Evolutionary conservation across 2,329 filamentous ascomycete genomes (phyloP), one percentile per base, ranked within the genome.

Genomic region (Hymenoscyphus fraxineus): DNA sequence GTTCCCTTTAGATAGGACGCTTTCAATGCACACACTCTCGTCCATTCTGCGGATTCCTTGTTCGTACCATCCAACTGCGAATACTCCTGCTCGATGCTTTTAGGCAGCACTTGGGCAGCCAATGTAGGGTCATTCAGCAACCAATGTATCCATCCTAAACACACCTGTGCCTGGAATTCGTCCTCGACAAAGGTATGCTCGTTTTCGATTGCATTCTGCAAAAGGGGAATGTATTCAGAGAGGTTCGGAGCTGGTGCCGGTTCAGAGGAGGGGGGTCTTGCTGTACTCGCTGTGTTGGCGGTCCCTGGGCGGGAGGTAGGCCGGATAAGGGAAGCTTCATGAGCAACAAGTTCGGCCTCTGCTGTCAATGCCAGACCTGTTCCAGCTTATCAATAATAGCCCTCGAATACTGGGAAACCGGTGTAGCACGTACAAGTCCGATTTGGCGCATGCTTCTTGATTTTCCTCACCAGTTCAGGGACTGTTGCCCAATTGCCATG

Each of bases 361-460:
- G 88, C 90, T 62, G 88, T 87, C 72, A 89, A 80, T 58, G 88
- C 82, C 56, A 93, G 82, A 76, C 89, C 90, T 92, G 71, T 65
- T 69, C 63, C 38, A 69, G 56, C 56, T 63, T 32, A 65, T 73
- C 64, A 72, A 68, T 31, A 41, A 35, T 22, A 15, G 61, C 51
- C 55, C 40, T 51, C 19, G 54, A 57, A 22, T 35, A 38, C 31
- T 57, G 32, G 27, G 54, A 61, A 32, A 16, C 57, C 3, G 31
- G 35, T 54, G 38, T 32, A 55, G 62, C 63, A 75, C 86, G 72
- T 88, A 97, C 94, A 97, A 78, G 86, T 85, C 77, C 91, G 86
- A 66, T 91, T 86, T 51, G 93, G 89, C 72, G 93, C 91, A 83
- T 99, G 94, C 78, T 99, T 98, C 74, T 90, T 90, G 73, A 98